A percentile compares a stretch with the other conserved stretches of the same genome.
Evolutionary conservation across 2,329 filamentous ascomycete genomes (phyloP).

Genomic region (Metarhizium brunneum): DNA sequence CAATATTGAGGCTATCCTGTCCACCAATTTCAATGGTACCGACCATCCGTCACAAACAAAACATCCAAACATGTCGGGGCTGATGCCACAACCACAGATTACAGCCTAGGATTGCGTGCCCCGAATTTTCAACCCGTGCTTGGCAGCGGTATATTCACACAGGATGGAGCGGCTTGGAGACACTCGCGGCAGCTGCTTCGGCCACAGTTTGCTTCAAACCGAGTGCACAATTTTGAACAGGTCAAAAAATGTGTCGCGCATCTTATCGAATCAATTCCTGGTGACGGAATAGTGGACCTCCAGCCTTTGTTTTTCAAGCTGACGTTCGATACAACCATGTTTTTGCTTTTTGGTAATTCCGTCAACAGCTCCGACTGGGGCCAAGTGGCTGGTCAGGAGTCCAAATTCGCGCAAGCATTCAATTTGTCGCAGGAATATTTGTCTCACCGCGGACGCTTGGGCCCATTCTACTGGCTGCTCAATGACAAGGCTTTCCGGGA

Average conservation of each 20-base stretch:
- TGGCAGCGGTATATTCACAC: slow-evolving; percentile 9
- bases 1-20: slow-evolving; percentile 41
- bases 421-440: slow-evolving; percentile 6
- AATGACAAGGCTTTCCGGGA: slow-evolving; percentile 4
- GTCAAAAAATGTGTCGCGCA: slow-evolving; percentile 14
- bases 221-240: slow-evolving; percentile 12
- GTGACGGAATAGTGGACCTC: slow-evolving; percentile 24
- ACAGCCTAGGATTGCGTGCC: slow-evolving; percentile 1
- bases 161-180: slow-evolving; percentile 30
- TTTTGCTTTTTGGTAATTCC: slow-evolving; percentile 48
- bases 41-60: background rate
- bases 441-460: slow-evolving; percentile 6
- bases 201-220: slow-evolving; percentile 13
- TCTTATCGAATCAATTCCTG: slow-evolving; percentile 1
- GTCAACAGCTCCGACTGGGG: slow-evolving; percentile 18
- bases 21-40: slow-evolving; percentile 31
- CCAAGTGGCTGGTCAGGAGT: background rate
- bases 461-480: slow-evolving; percentile 5
- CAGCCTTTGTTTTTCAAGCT: slow-evolving; percentile 35
- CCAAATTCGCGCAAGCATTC: slow-evolving; percentile 11
- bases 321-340: slow-evolving; percentile 34
- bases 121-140: slow-evolving; percentile 6
- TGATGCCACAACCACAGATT: background rate
- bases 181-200: slow-evolving; percentile 25
- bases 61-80: background rate